Conservation (phyloP, 2,329 filamentous ascomycete species). For the Arthrobotrys conoides region DNA sequence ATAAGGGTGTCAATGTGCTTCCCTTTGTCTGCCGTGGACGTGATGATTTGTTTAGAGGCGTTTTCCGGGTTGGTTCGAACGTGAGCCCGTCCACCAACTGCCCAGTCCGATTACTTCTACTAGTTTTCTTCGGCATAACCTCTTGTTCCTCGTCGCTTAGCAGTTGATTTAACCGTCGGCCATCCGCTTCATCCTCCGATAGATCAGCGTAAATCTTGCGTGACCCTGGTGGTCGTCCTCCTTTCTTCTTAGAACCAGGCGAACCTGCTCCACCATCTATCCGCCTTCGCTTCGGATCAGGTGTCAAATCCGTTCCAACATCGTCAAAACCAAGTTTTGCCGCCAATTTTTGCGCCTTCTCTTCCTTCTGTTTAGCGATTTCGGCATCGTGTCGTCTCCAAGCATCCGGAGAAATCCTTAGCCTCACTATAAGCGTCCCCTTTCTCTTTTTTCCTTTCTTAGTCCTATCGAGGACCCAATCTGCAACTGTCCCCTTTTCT, state of each 20-base stretch:
- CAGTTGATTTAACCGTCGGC: slow-evolving; percentile 25
- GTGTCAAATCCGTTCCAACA: slow-evolving; percentile 52
- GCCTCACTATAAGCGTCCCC: slow-evolving; percentile 37
- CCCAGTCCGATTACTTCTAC: slow-evolving; percentile 55
- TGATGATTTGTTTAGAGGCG: slow-evolving; percentile 46
- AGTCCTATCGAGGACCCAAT: slow-evolving; percentile 55
- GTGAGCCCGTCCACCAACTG: slow-evolving; percentile 56
- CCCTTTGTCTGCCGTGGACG: neutral
- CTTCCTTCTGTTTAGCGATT: slow-evolving; percentile 48
- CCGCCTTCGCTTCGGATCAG: slow-evolving; percentile 48
- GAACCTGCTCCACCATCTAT: slow-evolving; percentile 18
- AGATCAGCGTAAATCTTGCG: slow-evolving; percentile 35
- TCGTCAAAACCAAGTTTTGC: slow-evolving; percentile 49
- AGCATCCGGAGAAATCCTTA: slow-evolving; percentile 57
- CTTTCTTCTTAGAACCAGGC: slow-evolving; percentile 32
- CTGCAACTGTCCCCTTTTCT: slow-evolving; percentile 42
- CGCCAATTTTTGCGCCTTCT: slow-evolving; percentile 50
- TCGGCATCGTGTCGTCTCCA: slow-evolving; percentile 50
- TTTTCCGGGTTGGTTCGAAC: slow-evolving; percentile 41
- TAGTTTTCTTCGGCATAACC: slow-evolving; percentile 58
- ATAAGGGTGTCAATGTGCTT: neutral
- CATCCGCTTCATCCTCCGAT: slow-evolving; percentile 49
- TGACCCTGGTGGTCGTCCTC: slow-evolving; percentile 42
- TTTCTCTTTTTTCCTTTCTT: slow-evolving; percentile 51
- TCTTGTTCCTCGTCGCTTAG: slow-evolving; percentile 50